Evolutionary conservation across 306 rosid species (phyloP), one percentile per base, ranked within the genome.

Genomic region (Glycine tomentella): DNA sequence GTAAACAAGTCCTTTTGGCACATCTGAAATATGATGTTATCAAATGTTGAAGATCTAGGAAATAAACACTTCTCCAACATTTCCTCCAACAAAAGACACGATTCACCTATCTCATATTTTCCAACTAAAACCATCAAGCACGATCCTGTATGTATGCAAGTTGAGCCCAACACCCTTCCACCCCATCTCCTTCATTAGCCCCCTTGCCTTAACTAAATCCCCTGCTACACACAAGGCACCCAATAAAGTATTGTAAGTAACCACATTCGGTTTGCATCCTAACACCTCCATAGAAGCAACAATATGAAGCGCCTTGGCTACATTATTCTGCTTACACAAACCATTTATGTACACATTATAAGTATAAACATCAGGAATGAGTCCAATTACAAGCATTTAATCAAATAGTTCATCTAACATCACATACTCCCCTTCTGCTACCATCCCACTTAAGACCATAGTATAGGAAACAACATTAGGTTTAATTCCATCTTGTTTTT

Each of bases 401-500:
- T 95, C 95, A 48, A 92, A 91, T 77, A 91, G 81, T 72, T 88
- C 84, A 74, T 88, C 92, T 12, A 91, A 89, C 67, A 66, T 87
- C 67, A 11, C 74, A 70, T 79, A 88, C 50, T 88, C 80, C 36
- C 88, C 89, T 75, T 86, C 88, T 2, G 65, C 81, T 7, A 90
- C 83, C 59, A 91, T 45, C 2, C 90, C 91, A 74, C 81, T 81
- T 59, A 95, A 85, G 80, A 89, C 91, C 94, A 89, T 89, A 16
- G 97, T 95, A 80, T 92, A 95, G 65, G 91, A 90, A 76, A 92
- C 90, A 82, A 90, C 76, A 61, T 91, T 92, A 38, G 95, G 97
- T 81, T 90, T 89, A 70, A 88, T 80, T 72, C 95, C 90, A 52
- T 82, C 90, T 15, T 16, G 80, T 80, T 94, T 91, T 84, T 88